Evolutionary conservation across 176 grass and related monocot species (phyloP), one percentile per base, ranked within the genome.

Genomic region (Miscanthus lutarioriparius): DNA sequence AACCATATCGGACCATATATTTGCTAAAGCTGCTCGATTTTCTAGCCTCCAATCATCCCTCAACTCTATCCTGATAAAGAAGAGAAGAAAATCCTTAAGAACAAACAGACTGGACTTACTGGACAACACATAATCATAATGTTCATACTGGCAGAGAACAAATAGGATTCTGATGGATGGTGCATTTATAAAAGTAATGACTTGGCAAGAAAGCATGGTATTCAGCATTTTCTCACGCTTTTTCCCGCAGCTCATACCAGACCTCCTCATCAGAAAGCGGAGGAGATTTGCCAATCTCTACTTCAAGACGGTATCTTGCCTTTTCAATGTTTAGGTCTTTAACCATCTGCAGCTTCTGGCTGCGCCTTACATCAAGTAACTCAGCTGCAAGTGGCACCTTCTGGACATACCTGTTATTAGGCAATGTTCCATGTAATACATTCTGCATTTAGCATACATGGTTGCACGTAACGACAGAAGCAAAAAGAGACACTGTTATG

Each of bases 31-130:
- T 80, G 88, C 84, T 63, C 96, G 81, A 64, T 98, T 98, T 84
- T 98, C 93, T 75, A 98, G 78, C 90, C 93, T 94, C 89, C 83
- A 90, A 67, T 98, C 96, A 80, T 95, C 93, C 88, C 87, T 92
- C 80, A 98, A 83, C 49, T 98, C 96, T 92, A 98, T 81, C 68
- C 96, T 98, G 89, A 87, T 85, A 87, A 88, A 76, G 47, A 71
- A 78, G 20, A 65, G 79, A 26, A 80, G 63, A 67, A 76, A 75
- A 86, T 23, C 23, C 44, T 77, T 77, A 88, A 82, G n/a, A 41
- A 77, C 48, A 84, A 86, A 72, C 74, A 64, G 36, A 82, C 2
- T 75, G 58, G 62, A 78, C 20, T 65, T 58, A 82, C 77, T 70
- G 37, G 38, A 85, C 63, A 5, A 67, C 10, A 84, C n/a, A 65